Percentiles rank a stretch among this genome's conserved stretches.
phyloP scores from a whole-genome alignment of 2,329 filamentous ascomycete genomes.

The Colletotrichum sp. region DNA sequence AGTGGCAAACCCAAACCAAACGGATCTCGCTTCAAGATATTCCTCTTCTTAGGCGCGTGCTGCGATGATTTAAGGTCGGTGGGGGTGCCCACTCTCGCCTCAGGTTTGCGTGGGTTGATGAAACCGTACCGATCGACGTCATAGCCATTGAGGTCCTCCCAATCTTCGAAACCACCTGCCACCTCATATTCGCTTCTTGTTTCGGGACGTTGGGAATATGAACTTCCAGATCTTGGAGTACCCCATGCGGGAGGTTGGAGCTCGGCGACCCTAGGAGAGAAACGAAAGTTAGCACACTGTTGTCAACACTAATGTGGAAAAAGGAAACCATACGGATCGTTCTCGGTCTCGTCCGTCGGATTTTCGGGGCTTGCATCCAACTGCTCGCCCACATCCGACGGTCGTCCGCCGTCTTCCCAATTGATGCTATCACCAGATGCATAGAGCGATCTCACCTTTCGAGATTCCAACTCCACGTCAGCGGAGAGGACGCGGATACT shows the following conservation, averaged over 20 bases:
- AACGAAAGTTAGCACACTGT: constrained; percentile 30
- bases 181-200: constrained; percentile 50
- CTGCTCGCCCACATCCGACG: constrained; percentile 50
- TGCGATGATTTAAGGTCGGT: constrained; percentile 46
- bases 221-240: constrained; percentile 48
- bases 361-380: constrained; percentile 55
- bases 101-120: constrained; percentile 54
- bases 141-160: constrained; percentile 65
- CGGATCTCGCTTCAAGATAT: constrained; percentile 46
- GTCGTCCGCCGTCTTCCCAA: constrained; percentile 57
- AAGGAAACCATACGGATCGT: constrained; percentile 64
- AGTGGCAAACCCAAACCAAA: constrained; percentile 37
- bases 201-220: constrained; percentile 49
- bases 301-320: constrained; percentile 29
- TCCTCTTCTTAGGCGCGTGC: constrained; percentile 50
- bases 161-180: constrained; percentile 68
- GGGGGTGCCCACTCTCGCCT: constrained; percentile 45
- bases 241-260: constrained; percentile 36
- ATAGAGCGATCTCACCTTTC: constrained; percentile 72
- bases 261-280: constrained; percentile 28
- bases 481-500: constrained; percentile 58
- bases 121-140: constrained; percentile 74
- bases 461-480: constrained; percentile 66
- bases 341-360: constrained; percentile 56
- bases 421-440: constrained; percentile 57